Percentiles rank a stretch among this genome's conserved stretches.
Evolutionary conservation across 2,329 filamentous ascomycete genomes (phyloP).

Genomic region (Emmonsiellopsis sp.): DNA sequence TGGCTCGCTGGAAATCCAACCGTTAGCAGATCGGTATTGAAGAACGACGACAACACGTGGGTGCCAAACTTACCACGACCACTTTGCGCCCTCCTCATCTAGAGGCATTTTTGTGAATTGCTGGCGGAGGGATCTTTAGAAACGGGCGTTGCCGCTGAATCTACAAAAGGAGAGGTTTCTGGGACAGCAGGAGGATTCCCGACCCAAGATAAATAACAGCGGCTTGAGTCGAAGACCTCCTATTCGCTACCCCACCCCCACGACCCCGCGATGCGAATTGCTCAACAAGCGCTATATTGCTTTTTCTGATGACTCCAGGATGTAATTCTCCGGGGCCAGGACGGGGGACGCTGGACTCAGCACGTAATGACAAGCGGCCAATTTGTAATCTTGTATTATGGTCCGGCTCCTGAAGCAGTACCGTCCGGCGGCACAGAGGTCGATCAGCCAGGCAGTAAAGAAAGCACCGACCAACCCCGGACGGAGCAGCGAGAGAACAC

Average conservation of each 20-base stretch:
- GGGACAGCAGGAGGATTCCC: neutral
- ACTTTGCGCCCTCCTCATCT: slow-evolving; percentile 36
- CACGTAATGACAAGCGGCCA: too few species aligned
- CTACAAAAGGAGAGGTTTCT: neutral
- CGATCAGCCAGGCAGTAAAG: too few species aligned
- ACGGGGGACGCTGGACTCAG: neutral
- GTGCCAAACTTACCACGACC: slow-evolving; percentile 31
- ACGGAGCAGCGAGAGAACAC: too few species aligned
- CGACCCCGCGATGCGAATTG: neutral
- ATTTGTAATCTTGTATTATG: too few species aligned
- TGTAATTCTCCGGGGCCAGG: neutral
- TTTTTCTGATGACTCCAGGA: neutral
- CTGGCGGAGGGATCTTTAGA: too few species aligned
- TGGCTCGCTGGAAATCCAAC: slow-evolving; percentile 28
- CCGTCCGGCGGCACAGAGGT: too few species aligned
- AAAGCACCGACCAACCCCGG: too few species aligned
- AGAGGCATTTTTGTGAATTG: slow-evolving; percentile 27
- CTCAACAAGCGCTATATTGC: neutral
- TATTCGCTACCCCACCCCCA: neutral
- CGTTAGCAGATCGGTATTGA: neutral
- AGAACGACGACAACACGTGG: neutral
- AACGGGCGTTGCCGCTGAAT: neutral
- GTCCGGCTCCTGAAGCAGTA: too few species aligned
- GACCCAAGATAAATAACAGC: neutral
- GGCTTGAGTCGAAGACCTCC: neutral